Evolutionary conservation across 78 protist species (phyloP), one percentile per base, ranked within the genome.

Genomic region (Dictyostelium brefeldianum): DNA sequence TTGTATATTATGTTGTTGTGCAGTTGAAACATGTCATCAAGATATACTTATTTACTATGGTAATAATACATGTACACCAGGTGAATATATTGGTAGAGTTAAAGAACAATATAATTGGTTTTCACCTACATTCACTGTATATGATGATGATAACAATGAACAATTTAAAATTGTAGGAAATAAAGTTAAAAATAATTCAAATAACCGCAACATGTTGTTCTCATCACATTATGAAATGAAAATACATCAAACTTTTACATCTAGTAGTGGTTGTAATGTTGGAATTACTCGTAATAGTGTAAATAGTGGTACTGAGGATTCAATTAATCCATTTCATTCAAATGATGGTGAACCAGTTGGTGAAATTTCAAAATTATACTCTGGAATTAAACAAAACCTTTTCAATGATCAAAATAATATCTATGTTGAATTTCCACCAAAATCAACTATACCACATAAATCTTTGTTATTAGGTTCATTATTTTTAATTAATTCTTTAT

Each of bases 21-120:
- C 80, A 17, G 43, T 83, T 29, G 91, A 83, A 31, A 46, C 36
- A n/a, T 81, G 91, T 56, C 91, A 83, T 51, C 91, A 83, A 31
- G 91, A 83, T 25, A 2, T 71, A n/a, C 29, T 53, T 8, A 27
- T 83, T 1, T 83, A 31, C 18, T 14, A 29, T 25, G 91, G 91
- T 41, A 69, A 83, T 20, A 7, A 18, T 1, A 53, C 91, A 7
- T 17, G 31, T 1, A 17, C 41, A 4, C 91, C 91, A 25, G 80
- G 91, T 3, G 31, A n/a, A 18, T 83, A 71, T 25, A 20, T 83
- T 5, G 91, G 91, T 10, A 69, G 81, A 56, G 48, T 83, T 1
- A 83, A 83, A 56, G 91, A 83, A 62, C 20, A 78, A 47, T 83
- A 51, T 64, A 36, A 48, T 36, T 83, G 47, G 41, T 83, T 78